Evolutionary conservation across 495 filamentous ascomycete species (phyloP).

Genomic region (Penicillium waksmanii): DNA sequence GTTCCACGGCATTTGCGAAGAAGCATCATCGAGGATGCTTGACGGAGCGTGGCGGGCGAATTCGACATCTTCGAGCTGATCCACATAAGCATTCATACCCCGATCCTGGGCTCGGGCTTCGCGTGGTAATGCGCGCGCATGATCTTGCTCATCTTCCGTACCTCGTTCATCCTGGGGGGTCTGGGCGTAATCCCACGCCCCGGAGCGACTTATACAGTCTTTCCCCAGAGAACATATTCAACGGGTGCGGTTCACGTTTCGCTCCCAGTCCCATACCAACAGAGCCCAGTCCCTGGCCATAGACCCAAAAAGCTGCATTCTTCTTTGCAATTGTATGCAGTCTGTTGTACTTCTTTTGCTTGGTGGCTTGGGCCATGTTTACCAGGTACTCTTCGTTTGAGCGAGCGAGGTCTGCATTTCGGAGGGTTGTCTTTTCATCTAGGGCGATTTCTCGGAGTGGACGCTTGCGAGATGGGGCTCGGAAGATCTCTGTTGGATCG

Average conservation of each 20-base stretch:
- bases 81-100: too few species aligned
- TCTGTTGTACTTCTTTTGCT: slow-evolving; percentile 47
- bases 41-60: slow-evolving; percentile 62
- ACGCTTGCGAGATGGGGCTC: slow-evolving; percentile 5
- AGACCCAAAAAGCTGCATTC: slow-evolving; percentile 59
- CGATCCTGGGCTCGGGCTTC: too few species aligned
- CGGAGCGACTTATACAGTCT: slow-evolving; percentile 51
- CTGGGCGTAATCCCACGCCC: slow-evolving; percentile 7
- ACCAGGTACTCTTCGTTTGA: slow-evolving; percentile 63
- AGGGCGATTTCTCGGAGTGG: slow-evolving; percentile 30
- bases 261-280: slow-evolving; percentile 55
- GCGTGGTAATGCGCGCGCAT: slow-evolving; percentile 8
- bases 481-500: slow-evolving; percentile 33
- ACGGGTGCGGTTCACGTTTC: slow-evolving; percentile 43
- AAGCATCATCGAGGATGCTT: slow-evolving; percentile 59
- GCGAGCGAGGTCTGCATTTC: slow-evolving; percentile 56
- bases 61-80: slow-evolving; percentile 53
- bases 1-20: slow-evolving; percentile 73
- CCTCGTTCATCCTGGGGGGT: background rate
- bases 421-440: slow-evolving; percentile 38
- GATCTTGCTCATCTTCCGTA: slow-evolving; percentile 30
- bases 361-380: slow-evolving; percentile 53
- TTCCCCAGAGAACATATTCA: slow-evolving; percentile 60
- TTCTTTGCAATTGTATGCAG: slow-evolving; percentile 50
- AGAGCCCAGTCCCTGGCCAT: slow-evolving; percentile 57